phyloP scores from a whole-genome alignment of 768 basidiomycete species.

The Trametes maxima region DNA sequence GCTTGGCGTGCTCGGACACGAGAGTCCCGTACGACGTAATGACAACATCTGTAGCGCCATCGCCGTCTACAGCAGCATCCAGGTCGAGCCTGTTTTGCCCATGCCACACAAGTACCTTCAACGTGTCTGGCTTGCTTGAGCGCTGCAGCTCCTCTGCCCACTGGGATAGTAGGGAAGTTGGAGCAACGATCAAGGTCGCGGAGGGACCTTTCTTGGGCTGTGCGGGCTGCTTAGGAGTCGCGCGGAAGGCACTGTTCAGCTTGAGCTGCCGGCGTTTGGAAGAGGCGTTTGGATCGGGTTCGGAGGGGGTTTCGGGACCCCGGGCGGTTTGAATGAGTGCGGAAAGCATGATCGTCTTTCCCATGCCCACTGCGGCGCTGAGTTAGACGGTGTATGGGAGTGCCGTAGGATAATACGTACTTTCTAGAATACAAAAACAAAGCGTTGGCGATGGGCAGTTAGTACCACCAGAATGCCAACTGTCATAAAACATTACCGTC shows the following conservation, averaged over 20 bases:
- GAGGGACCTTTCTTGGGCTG: conserved; percentile 43
- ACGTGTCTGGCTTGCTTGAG: conserved; percentile 70
- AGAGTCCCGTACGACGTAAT: conserved; percentile 92
- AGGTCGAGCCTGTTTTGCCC: conserved; percentile 83
- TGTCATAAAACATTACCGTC: background rate
- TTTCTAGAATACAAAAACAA: background rate
- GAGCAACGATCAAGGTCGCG: conserved; percentile 90
- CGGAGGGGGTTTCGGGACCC: conserved; percentile 40
- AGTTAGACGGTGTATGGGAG: background rate
- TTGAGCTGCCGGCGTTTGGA: conserved; percentile 58
- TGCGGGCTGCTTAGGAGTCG: conserved; percentile 30
- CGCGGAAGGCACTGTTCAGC: conserved; percentile 64
- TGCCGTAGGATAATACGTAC: background rate
- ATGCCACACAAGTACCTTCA: conserved; percentile 81
- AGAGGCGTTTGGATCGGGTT: conserved; percentile 29
- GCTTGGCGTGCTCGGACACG: conserved; percentile 82
- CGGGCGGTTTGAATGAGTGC: conserved; percentile 84
- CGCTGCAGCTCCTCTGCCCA: conserved; percentile 92
- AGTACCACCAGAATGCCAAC: background rate
- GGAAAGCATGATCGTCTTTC: conserved; percentile 93
- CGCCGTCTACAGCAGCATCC: conserved; percentile 56
- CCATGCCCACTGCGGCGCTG: conserved; percentile 78
- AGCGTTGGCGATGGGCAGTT: background rate
- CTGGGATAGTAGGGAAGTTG: conserved; percentile 87
- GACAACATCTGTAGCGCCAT: conserved; percentile 73